These are phyloP conservation scores for Candida orba DNA, from an alignment of 805 yeast genomes.

Conservation along the genomic window DNA sequence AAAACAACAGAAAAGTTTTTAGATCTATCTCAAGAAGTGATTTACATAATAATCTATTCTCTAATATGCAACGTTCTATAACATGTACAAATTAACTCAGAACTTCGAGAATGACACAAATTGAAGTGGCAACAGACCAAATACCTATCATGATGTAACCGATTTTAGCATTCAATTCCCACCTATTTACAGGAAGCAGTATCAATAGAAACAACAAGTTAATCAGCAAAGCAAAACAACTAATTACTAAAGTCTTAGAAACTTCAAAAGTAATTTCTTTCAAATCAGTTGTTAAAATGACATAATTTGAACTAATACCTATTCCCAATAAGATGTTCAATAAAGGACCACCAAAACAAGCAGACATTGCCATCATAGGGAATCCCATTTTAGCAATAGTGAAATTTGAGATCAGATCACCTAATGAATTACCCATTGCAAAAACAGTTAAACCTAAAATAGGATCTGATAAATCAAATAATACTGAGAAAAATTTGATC, in stretches of 20 bases:
- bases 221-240: slow-evolving; percentile 33
- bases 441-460: slow-evolving; percentile 83
- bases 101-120: slow-evolving; percentile 19
- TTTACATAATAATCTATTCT: too few species aligned
- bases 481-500: slow-evolving; percentile 52
- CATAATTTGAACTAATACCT: slow-evolving; percentile 61
- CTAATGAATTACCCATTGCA: slow-evolving; percentile 90
- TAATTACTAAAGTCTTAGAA: slow-evolving; percentile 30
- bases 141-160: slow-evolving; percentile 28
- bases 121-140: slow-evolving; percentile 19
- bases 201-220: slow-evolving; percentile 33
- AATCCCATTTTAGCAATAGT: slow-evolving; percentile 81
- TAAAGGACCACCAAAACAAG: slow-evolving; percentile 93
- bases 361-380: slow-evolving; percentile 88
- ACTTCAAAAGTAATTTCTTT: slow-evolving; percentile 29
- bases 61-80: not conserved
- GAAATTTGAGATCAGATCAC: slow-evolving; percentile 79
- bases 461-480: slow-evolving; percentile 64
- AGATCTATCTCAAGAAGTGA: too few species aligned
- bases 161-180: slow-evolving; percentile 37
- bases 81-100: slow-evolving; percentile 1
- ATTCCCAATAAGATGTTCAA: slow-evolving; percentile 71
- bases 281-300: slow-evolving; percentile 21
- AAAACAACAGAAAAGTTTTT: too few species aligned
- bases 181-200: slow-evolving; percentile 37